Conservation (phyloP, 768 basidiomycete species). For the Lepiota venenata region DNA sequence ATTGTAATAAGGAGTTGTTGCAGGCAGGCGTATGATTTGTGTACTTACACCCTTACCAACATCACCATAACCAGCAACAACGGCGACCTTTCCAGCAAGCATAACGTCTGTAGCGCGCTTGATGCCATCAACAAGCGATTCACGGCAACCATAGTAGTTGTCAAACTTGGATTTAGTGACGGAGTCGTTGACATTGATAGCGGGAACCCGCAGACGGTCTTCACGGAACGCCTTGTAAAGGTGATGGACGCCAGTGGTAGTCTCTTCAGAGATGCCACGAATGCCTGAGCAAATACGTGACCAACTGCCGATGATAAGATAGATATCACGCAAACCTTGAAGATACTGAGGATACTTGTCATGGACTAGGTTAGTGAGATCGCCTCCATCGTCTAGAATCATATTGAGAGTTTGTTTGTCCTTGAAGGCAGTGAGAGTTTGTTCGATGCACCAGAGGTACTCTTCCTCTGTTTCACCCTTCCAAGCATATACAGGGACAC, state of each 20-base stretch:
- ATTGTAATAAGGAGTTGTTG: neutral
- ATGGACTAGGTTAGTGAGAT: conserved; percentile 92
- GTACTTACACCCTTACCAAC: conserved; percentile 95
- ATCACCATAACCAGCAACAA: conserved; percentile 98
- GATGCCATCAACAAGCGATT: conserved; percentile 99
- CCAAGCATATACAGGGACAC: conserved; percentile 98
- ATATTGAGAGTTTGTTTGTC: conserved; percentile 87
- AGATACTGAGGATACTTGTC: conserved; percentile 95
- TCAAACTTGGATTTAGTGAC: conserved; percentile 99
- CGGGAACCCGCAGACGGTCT: conserved; percentile 93
- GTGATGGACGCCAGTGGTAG: conserved; percentile 99
- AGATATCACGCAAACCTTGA: conserved; percentile 39
- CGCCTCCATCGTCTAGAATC: conserved; percentile 99
- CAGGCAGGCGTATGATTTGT: neutral
- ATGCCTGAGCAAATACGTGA: conserved; percentile 49
- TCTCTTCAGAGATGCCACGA: conserved; percentile 96
- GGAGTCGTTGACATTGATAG: conserved; percentile 99
- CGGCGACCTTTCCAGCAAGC: conserved; percentile 99
- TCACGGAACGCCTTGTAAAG: conserved; percentile 98
- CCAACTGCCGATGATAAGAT: neutral
- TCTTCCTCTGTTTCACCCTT: conserved; percentile 99
- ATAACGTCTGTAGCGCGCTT: conserved; percentile 99
- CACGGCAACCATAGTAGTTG: conserved; percentile 98
- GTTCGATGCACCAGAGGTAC: conserved; percentile 97
- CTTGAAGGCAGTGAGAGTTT: conserved; percentile 87